Percentiles rank a stretch among this genome's conserved stretches.
These are phyloP conservation scores for Rhodotorula sp. DNA, from an alignment of 1,284 basidiomycete genomes.

Conservation along the genomic window DNA sequence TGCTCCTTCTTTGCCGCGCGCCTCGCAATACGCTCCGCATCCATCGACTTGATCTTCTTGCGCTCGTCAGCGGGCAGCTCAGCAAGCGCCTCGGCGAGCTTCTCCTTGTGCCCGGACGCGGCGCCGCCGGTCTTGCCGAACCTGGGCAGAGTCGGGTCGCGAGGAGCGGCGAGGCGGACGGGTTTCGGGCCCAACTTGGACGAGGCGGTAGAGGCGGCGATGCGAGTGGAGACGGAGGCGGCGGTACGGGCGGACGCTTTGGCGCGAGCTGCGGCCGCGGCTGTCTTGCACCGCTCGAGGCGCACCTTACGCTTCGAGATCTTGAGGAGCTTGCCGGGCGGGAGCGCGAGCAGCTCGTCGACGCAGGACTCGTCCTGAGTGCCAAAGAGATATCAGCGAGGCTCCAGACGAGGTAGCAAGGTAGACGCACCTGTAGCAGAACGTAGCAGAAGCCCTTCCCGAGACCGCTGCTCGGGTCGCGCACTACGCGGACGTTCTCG, in stretches of 20 bases:
- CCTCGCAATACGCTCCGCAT: conserved; percentile 73
- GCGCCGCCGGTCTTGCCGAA: conserved; percentile 1
- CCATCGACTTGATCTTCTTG: conserved; percentile 71
- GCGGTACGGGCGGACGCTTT: conserved; percentile 17
- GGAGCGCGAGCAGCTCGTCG: conserved; percentile 77
- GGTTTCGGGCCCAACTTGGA: not conserved
- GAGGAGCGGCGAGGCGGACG: conserved; percentile 20
- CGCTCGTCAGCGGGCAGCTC: conserved; percentile 78
- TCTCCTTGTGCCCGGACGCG: conserved; percentile 21
- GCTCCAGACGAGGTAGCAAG: not conserved
- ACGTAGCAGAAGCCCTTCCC: conserved; percentile 99
- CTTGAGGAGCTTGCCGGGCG: conserved; percentile 67
- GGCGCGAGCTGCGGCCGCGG: conserved; percentile 43
- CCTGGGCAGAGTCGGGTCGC: conserved; percentile 23
- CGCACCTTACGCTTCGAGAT: conserved; percentile 86
- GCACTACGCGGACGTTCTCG: conserved; percentile 76
- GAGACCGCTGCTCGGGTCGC: conserved; percentile 88
- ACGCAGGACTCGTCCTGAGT: conserved; percentile 78
- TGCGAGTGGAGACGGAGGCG: not conserved
- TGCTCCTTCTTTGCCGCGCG: conserved; percentile 68
- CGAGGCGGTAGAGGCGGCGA: conserved; percentile 3
- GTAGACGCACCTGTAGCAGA: conserved; percentile 68
- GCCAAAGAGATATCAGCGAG: not conserved
- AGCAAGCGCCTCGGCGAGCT: conserved; percentile 69
- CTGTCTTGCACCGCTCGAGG: conserved; percentile 75